Base-by-base conservation (phyloP, 805 yeast genomes). In the Lachancea cidri region DNA sequence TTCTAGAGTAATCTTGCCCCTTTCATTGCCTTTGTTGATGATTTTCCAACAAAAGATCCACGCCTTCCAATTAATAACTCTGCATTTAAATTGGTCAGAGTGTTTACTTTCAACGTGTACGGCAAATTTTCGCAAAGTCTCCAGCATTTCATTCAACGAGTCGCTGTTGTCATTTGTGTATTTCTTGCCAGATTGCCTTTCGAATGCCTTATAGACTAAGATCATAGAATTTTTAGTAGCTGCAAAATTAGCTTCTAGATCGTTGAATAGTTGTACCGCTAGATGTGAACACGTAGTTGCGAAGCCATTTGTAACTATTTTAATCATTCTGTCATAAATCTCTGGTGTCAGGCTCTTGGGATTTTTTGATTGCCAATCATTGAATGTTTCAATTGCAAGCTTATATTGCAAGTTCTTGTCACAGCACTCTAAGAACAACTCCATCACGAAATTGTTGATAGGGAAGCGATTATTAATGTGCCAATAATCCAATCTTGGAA, bases 31-130 rank as follows among this genome's bases (percentile, higher is more conserved):
- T 29, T 49, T 50, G 18, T 42, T 47, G 5, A 52, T 18, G 17
- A 58, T 46, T 13, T 44, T 47, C 41, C 54, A 52, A 11, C 52
- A 19, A 42, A 48, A 57, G 36, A 55, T 47, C 64, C 62, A 60
- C 6, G 62, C 38, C 29, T 54, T 42, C 29, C 50, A 46, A 2
- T 52, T 41, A 14, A 48, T 46, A 2, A 53, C 35, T 20, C 41
- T 49, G 11, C 25, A 25, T 2, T 46, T 39, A 6, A 41, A 30
- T 9, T 41, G 40, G n/a, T 37, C 42, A 2, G 50, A 44, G 32
- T 41, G 41, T 4, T 33, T 22, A 4, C 53, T 42, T 25, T 60
- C 64, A 4, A 45, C 24, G 4, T 44, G 36, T n/a, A 16, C 35
- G 15, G 57, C 45, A 42, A 56, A 55, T 4, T 40, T 15, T 5